phyloP scores from a whole-genome alignment of 1,284 basidiomycete genomes.

The Marasmius oreades region DNA sequence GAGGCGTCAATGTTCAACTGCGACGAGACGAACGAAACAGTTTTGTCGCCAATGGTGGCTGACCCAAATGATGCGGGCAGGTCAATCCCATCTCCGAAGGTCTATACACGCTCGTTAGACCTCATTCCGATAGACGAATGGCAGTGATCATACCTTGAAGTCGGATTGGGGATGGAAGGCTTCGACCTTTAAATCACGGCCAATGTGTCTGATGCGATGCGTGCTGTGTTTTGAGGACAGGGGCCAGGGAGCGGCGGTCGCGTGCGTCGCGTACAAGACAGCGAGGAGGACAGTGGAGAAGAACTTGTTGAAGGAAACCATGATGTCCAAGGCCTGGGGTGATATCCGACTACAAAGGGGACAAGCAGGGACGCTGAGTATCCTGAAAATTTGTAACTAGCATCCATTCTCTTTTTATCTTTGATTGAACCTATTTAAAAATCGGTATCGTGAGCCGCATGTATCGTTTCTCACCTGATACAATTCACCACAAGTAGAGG shows the following conservation, averaged over 20 bases:
- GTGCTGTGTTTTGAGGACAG: conserved; percentile 1
- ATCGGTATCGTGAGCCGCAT: too few relatives aligned
- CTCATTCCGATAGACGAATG: neutral
- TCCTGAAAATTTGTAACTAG: too few relatives aligned
- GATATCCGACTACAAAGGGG: too few relatives aligned
- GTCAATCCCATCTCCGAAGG: conserved; percentile 40
- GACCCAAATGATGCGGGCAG: conserved; percentile 29
- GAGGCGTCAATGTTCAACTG: conserved; percentile 27
- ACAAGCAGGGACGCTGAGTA: too few relatives aligned
- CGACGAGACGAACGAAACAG: conserved; percentile 31
- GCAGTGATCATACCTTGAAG: conserved; percentile 29
- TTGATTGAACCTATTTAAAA: too few relatives aligned
- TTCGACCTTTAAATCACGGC: conserved; percentile 29
- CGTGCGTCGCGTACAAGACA: conserved; percentile 17
- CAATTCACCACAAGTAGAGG: too few relatives aligned
- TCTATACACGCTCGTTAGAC: conserved; percentile 22
- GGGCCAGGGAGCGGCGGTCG: conserved; percentile 16
- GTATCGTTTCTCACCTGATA: too few relatives aligned
- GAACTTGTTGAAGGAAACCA: conserved; percentile 10
- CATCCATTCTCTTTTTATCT: too few relatives aligned
- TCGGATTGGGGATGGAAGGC: conserved; percentile 38
- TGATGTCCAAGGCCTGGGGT: too few relatives aligned
- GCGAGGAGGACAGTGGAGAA: conserved; percentile 19
- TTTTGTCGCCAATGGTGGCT: conserved; percentile 26
- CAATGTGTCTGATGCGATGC: conserved; percentile 26